Evolutionary conservation across 2,329 filamentous ascomycete genomes (phyloP), one percentile per base, ranked within the genome.

Genomic region (Periconia macrospinosa): DNA sequence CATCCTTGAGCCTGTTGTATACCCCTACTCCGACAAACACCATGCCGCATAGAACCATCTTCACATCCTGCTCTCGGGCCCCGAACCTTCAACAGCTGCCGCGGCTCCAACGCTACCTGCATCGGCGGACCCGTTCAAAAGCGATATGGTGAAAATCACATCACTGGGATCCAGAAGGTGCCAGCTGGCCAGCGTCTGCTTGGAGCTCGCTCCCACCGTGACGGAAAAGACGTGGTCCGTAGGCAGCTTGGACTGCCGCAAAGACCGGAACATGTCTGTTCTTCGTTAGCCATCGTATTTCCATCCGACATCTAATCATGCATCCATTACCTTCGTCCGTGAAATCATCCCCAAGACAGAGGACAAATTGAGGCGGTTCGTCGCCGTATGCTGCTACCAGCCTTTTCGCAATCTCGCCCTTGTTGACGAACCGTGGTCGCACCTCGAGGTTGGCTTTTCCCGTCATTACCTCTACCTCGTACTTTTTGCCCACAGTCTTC

Each of bases 361-460:
- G 81, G 11, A 95, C 86, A 68, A 97, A 97, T 62, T 93, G 91
- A 0, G 92, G 84, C 1, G 74, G 73, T 1, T 75, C 78, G 7
- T 79, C 76, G 3, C 79, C 86, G 73, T 95, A 95, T 45, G 86
- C 86, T 19, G 84, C 78, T 37, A 97, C 86, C 17, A 99, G 82
- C 6, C 88, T 86, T 77, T 91, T 92, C 15, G 88, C 90, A 60
- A 97, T 97, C 75, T 95, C 92, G 30, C 94, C 94, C 80, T 99
- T 99, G 82, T 97, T 97, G 78, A 99, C 92, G 68, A 96, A 96
- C 1, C 88, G 92, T 27, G 93, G 93, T n/a, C 94, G 88, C 30
- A 97, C 93, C 75, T 99, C 94, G 23, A 99, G 81, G 71, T 97
- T 97, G 57, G 93, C 93, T 78, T 97, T 99, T 65, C 94, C 94